These are phyloP conservation scores for Amphichorda felina DNA, from an alignment of 2,329 filamentous ascomycete species.

Conservation along the genomic window DNA sequence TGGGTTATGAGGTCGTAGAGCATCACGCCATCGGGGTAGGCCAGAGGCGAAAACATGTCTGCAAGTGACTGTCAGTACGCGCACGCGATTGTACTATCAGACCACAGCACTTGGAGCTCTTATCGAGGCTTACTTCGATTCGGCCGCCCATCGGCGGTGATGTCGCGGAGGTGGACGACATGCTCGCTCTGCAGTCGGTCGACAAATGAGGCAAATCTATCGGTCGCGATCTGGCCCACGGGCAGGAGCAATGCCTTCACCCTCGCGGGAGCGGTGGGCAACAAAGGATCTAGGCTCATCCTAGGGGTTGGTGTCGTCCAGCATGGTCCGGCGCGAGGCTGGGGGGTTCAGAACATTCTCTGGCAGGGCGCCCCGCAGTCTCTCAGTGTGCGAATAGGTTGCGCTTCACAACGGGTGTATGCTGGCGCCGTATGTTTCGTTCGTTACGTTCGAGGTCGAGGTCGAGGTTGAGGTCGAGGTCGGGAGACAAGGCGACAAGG, in stretches of 20 bases:
- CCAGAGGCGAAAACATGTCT: conserved; percentile 92
- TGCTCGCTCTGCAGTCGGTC: conserved; percentile 67
- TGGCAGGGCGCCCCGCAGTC: not conserved
- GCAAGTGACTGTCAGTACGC: conserved; percentile 6
- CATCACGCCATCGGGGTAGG: conserved; percentile 75
- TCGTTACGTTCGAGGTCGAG: too few relatives aligned
- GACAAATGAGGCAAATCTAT: conserved; percentile 69
- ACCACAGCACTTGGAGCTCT: not conserved
- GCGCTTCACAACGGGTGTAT: not conserved
- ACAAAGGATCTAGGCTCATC: conserved; percentile 83
- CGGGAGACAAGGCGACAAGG: too few relatives aligned
- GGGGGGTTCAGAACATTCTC: not conserved
- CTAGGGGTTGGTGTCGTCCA: conserved; percentile 29
- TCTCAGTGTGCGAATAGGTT: not conserved
- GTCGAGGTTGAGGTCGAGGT: too few relatives aligned
- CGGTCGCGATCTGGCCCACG: conserved; percentile 72
- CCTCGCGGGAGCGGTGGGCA: conserved; percentile 83
- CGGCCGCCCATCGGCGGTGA: conserved; percentile 72
- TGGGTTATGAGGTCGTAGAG: conserved; percentile 81
- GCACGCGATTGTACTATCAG: not conserved
- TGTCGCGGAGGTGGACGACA: conserved; percentile 74
- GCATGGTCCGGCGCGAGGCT: conserved; percentile 1
- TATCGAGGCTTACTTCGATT: conserved; percentile 58
- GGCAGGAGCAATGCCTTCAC: conserved; percentile 81
- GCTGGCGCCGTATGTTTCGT: too few relatives aligned